These are phyloP conservation scores for Mycena latifolia DNA, from an alignment of 768 basidiomycete genomes.

Conservation along the genomic window DNA sequence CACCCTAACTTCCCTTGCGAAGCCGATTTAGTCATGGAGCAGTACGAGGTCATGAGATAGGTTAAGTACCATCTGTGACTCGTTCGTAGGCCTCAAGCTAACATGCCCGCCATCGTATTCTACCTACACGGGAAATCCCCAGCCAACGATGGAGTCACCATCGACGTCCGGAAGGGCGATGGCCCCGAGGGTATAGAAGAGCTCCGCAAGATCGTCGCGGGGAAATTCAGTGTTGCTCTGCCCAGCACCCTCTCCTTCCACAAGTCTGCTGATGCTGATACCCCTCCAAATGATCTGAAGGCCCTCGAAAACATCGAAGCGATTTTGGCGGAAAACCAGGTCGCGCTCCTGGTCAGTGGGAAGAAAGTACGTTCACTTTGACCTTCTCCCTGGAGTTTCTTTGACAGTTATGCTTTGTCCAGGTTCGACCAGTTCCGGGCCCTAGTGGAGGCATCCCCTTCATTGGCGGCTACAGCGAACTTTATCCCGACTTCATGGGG, in stretches of 20 bases:
- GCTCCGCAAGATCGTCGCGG: slow-evolving; percentile 12
- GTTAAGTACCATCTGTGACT: slow-evolving; percentile 16
- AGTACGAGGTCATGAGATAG: not conserved
- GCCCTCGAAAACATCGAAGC: slow-evolving; percentile 1
- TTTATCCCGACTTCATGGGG: slow-evolving; percentile 35
- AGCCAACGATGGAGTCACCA: slow-evolving; percentile 14
- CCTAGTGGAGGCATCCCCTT: slow-evolving; percentile 31
- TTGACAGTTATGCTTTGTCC: not conserved
- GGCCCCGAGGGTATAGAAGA: not conserved
- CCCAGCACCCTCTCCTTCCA: slow-evolving; percentile 2
- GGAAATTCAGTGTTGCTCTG: slow-evolving; percentile 3
- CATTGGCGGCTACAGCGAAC: slow-evolving; percentile 34
- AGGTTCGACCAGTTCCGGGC: slow-evolving; percentile 32
- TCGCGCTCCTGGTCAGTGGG: slow-evolving; percentile 28
- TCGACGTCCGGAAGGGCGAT: slow-evolving; percentile 8
- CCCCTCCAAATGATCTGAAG: not conserved
- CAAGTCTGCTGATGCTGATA: not conserved
- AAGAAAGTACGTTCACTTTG: slow-evolving; percentile 24
- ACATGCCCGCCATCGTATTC: slow-evolving; percentile 25
- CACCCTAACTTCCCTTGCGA: not conserved
- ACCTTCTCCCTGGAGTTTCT: not conserved
- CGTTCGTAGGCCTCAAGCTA: not conserved
- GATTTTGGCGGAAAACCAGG: not conserved
- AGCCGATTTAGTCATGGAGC: not conserved
- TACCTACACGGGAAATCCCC: slow-evolving; percentile 29